A percentile compares a stretch with the other conserved stretches of the same genome.
Conservation (phyloP, 177 flowering plant genomes). For the Vitis hybrid region DNA sequence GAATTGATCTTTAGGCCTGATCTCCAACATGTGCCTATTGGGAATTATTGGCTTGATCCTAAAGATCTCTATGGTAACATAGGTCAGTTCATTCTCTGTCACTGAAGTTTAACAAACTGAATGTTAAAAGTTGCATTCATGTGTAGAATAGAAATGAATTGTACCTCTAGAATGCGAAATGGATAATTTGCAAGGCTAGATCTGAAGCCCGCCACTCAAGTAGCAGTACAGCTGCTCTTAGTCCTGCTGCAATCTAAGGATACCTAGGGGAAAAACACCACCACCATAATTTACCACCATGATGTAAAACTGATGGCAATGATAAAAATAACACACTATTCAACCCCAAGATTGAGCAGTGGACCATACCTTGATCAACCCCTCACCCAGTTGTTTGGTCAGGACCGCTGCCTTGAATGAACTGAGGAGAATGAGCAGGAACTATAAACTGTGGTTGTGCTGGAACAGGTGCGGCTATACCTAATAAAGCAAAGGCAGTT, state of each 20-base stretch:
- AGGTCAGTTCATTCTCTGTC: too few relatives aligned
- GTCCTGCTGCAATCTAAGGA: constrained; percentile 98
- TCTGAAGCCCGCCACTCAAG: constrained; percentile 91
- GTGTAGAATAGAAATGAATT: neutral
- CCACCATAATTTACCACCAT: neutral
- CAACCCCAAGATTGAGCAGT: neutral
- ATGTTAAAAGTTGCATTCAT: neutral
- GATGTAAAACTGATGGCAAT: neutral
- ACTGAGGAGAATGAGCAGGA: constrained; percentile 84
- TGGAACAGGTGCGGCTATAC: constrained; percentile 65
- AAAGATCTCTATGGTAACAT: too few relatives aligned
- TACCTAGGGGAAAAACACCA: constrained; percentile 35
- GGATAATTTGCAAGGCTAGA: constrained; percentile 94
- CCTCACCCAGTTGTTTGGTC: constrained; percentile 89
- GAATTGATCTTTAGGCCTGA: too few relatives aligned
- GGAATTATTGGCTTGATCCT: too few relatives aligned
- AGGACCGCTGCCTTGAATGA: constrained; percentile 82
- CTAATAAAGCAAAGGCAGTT: constrained; percentile 33
- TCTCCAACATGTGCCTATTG: too few relatives aligned
- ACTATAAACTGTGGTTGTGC: constrained; percentile 77
- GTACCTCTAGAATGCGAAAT: constrained; percentile 97
- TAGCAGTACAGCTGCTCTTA: constrained; percentile 92
- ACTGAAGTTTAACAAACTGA: neutral
- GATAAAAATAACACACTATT: neutral
- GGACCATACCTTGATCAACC: constrained; percentile 50